These are phyloP conservation scores for Zymoseptoria tritici DNA, from an alignment of 2,329 filamentous ascomycete genomes.

Conservation along the genomic window DNA sequence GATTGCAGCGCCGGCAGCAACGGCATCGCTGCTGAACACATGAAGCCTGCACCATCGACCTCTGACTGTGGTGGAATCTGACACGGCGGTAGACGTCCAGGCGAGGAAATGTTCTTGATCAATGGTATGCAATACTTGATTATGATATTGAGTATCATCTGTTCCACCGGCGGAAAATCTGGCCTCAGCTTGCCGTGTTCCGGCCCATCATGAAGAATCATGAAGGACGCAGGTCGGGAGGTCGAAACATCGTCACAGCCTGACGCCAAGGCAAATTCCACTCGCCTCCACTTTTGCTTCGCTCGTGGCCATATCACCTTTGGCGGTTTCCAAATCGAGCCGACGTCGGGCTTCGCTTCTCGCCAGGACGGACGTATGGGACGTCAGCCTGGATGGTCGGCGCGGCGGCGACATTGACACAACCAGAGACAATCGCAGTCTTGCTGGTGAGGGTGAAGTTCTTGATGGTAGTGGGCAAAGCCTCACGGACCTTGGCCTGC, in stretches of 20 bases:
- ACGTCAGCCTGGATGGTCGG: not conserved
- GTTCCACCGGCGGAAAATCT: too few species aligned
- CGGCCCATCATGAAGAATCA: not conserved
- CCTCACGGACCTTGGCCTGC: constrained; percentile 35
- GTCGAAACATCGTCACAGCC: not conserved
- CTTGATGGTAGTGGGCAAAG: constrained; percentile 57
- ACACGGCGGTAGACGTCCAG: too few species aligned
- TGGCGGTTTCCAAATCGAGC: not conserved
- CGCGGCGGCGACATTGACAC: constrained; percentile 15
- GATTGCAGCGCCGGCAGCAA: not conserved
- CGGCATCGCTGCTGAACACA: not conserved
- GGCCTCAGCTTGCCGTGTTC: too few species aligned
- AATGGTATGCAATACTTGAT: not conserved
- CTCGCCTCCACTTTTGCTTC: too few species aligned
- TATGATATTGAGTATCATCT: not conserved
- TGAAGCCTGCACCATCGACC: not conserved
- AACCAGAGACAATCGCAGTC: constrained; percentile 63
- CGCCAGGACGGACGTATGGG: constrained; percentile 11
- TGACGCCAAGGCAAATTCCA: too few species aligned
- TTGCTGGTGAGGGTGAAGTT: constrained; percentile 59
- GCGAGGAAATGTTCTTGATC: not conserved
- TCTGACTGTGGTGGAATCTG: not conserved
- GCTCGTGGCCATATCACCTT: too few species aligned
- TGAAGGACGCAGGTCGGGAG: too few species aligned
- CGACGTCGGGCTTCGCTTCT: not conserved